Base-by-base conservation (phyloP, 2,329 filamentous ascomycete genomes). In the Verticillium isaacii region DNA sequence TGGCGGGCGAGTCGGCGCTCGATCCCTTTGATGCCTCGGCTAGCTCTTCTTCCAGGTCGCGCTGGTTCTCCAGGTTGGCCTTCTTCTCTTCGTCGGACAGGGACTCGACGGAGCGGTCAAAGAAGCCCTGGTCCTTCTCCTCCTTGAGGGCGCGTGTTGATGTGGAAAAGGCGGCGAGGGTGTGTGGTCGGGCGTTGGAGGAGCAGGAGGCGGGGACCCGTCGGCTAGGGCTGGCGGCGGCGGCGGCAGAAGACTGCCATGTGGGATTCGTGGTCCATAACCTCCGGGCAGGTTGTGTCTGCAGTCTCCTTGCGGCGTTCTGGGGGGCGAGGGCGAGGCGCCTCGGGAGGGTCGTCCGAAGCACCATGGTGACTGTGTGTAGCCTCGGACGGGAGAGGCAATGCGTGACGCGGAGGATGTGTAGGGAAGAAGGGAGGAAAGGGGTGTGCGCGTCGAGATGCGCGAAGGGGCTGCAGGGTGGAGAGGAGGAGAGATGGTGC, bases 11-110 rank as follows among this genome's bases (percentile, higher is more conserved):
- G 59, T 70, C 59, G 71, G 75, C 64, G 71, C 82, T 77, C 12
- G 78, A 73, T 32, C 45, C 45, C 45, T 67, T 67, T n/a, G 62
- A 45, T 52, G 78, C 75, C 67, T 81, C 80, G 64, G 75, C 77
- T 55, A 80, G 76, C 34, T 84, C 79, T 63, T 81, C 78, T 52
- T 78, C 71, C 37, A 77, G 77, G 63, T 80, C 75, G 34, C 72
- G 71, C 59, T 75, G 78, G 67, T 80, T 78, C 68, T 82, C 80
- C 32, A 75, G 77, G 65, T 82, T 84, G 57, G 78, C 80, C 68
- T 83, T 80, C 60, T 77, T 74, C 66, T 84, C 82, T 64, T 85
- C 81, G 60, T 85, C 82, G 8, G 81, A 78, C 11, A 85, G 73
- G 0, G 82, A 78, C 65, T 83, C 80, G 25, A 78, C 73, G 6